These are phyloP conservation scores for Kregervanrija pseudodelftensis DNA, from an alignment of 805 yeast genomes.

Conservation along the genomic window DNA sequence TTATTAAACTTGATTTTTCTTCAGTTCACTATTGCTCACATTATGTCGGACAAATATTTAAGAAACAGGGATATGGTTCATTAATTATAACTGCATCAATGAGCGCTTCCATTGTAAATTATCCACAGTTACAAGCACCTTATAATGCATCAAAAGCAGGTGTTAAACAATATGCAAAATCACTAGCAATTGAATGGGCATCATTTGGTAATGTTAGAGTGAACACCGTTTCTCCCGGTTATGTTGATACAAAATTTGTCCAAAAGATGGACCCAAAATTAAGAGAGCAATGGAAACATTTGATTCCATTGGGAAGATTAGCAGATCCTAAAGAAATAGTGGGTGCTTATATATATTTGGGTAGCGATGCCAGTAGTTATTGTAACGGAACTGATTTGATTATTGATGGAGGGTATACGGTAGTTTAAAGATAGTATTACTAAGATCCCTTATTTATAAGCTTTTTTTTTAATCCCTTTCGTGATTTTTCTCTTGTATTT, in stretches of 20 bases:
- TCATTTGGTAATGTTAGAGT: slow-evolving; percentile 54
- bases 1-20: slow-evolving; percentile 69
- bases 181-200: slow-evolving; percentile 87
- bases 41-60: slow-evolving; percentile 64
- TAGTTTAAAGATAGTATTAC: slow-evolving; percentile 27
- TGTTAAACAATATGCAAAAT: slow-evolving; percentile 64
- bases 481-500: neutral
- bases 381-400: slow-evolving; percentile 72
- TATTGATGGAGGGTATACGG: slow-evolving; percentile 74
- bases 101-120: slow-evolving; percentile 82
- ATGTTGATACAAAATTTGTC: slow-evolving; percentile 66
- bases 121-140: slow-evolving; percentile 81
- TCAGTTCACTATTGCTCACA: slow-evolving; percentile 79
- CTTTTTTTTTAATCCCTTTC: neutral
- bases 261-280: slow-evolving; percentile 38
- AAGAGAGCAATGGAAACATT: slow-evolving; percentile 40
- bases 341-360: slow-evolving; percentile 75
- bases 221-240: slow-evolving; percentile 81
- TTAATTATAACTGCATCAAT: slow-evolving; percentile 82
- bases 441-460: neutral
- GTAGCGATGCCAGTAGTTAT: slow-evolving; percentile 73
- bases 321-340: slow-evolving; percentile 66
- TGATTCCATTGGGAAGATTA: slow-evolving; percentile 67
- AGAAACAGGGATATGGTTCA: slow-evolving; percentile 68
- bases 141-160: slow-evolving; percentile 88